These are phyloP conservation scores for Adansonia grandidieri DNA, from an alignment of 441 rosid genomes.

Conservation along the genomic window DNA sequence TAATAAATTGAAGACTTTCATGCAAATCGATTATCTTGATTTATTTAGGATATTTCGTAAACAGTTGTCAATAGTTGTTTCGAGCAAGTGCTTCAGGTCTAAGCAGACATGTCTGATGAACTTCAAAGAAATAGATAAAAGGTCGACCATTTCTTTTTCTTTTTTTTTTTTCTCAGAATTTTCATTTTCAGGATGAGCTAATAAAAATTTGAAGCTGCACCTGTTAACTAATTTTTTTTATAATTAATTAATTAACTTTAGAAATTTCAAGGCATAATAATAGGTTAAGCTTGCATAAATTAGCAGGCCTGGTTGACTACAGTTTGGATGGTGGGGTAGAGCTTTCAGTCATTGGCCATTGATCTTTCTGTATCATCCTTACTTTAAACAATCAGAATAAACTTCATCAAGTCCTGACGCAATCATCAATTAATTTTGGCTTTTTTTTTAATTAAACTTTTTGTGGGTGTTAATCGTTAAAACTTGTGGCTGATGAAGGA, in stretches of 20 bases:
- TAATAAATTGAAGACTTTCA: not conserved
- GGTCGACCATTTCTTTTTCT: not conserved
- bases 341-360: not conserved
- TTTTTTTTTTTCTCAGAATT: too few species aligned
- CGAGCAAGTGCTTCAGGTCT: not conserved
- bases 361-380: not conserved
- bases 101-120: not conserved
- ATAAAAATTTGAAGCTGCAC: not conserved
- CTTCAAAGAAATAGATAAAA: not conserved
- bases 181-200: not conserved
- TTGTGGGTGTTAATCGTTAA: not conserved
- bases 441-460: not conserved
- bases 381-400: not conserved
- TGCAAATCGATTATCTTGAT: not conserved
- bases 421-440: not conserved
- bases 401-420: not conserved
- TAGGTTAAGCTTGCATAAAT: not conserved
- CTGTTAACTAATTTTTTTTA: not conserved
- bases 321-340: not conserved
- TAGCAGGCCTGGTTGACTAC: not conserved
- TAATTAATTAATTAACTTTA: too few species aligned
- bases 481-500: not conserved
- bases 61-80: not conserved
- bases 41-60: not conserved
- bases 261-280: not conserved